Evolutionary conservation across 495 filamentous ascomycete species (phyloP).

Genomic region (Penicillium cosmopolitanum): DNA sequence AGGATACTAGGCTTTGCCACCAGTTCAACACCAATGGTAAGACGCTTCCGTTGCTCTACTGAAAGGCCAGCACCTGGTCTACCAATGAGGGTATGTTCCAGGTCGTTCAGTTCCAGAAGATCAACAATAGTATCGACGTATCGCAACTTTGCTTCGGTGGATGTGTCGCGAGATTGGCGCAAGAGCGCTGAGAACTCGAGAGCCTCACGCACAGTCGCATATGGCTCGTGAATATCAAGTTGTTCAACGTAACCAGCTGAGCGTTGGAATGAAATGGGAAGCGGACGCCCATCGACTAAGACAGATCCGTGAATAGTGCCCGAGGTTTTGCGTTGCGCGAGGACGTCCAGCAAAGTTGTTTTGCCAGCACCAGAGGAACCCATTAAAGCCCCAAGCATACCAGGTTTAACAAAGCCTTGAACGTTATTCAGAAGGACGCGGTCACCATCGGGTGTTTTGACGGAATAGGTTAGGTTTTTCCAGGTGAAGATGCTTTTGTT

Average conservation of each 20-base stretch:
- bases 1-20: constrained; percentile 67
- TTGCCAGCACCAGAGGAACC: constrained; percentile 64
- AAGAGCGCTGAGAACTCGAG: constrained; percentile 63
- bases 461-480: constrained; percentile 61
- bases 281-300: constrained; percentile 79
- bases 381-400: constrained; percentile 74
- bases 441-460: constrained; percentile 46
- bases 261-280: constrained; percentile 82
- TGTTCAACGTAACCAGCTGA: constrained; percentile 62
- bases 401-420: constrained; percentile 90
- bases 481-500: constrained; percentile 50
- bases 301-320: constrained; percentile 86
- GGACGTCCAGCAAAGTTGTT: constrained; percentile 57
- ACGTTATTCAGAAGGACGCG: constrained; percentile 73
- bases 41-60: constrained; percentile 63
- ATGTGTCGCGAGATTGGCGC: constrained; percentile 53
- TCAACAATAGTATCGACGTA: constrained; percentile 63
- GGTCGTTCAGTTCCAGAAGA: constrained; percentile 59
- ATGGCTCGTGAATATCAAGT: constrained; percentile 62
- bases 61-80: constrained; percentile 53
- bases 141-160: constrained; percentile 58
- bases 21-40: constrained; percentile 62
- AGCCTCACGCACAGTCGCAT: constrained; percentile 64
- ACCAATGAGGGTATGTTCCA: constrained; percentile 59
- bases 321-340: constrained; percentile 73